Conservation (phyloP, 768 basidiomycete genomes). For the Mycena maculata region DNA sequence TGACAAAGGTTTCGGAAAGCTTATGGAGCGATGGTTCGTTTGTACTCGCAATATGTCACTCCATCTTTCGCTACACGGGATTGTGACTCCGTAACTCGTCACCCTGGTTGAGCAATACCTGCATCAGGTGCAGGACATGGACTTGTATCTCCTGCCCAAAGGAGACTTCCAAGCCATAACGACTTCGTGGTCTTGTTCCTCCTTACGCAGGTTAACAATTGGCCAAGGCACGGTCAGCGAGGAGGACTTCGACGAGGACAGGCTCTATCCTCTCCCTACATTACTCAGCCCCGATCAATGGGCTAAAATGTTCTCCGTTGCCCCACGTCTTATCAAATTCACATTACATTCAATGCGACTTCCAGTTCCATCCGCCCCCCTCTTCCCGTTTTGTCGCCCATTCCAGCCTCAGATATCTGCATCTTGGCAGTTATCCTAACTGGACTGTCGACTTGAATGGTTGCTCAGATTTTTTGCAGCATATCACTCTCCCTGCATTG, state of each 20-base stretch:
- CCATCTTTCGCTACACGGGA: background rate
- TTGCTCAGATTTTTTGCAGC: background rate
- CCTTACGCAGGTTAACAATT: background rate
- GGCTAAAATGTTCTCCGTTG: background rate
- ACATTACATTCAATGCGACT: background rate
- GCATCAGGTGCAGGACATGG: background rate
- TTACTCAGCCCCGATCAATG: background rate
- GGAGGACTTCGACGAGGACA: background rate
- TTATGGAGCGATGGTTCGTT: background rate
- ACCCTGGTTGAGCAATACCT: background rate
- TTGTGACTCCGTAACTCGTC: too few relatives aligned
- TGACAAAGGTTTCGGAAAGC: too few relatives aligned
- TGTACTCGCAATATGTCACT: background rate
- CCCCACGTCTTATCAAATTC: background rate
- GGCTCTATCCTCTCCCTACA: background rate
- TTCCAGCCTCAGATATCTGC: background rate
- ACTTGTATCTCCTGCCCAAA: background rate
- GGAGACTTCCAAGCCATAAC: background rate
- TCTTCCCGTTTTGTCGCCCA: background rate
- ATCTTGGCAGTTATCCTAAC: background rate
- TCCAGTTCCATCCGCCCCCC: background rate
- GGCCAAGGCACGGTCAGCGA: too few relatives aligned
- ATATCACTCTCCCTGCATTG: conserved; percentile 7
- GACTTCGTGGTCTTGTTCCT: background rate
- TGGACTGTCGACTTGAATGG: too few relatives aligned